These are phyloP conservation scores for Gracilaria domingensis DNA, from an alignment of 23 red algal genomes.

Conservation along the genomic window DNA sequence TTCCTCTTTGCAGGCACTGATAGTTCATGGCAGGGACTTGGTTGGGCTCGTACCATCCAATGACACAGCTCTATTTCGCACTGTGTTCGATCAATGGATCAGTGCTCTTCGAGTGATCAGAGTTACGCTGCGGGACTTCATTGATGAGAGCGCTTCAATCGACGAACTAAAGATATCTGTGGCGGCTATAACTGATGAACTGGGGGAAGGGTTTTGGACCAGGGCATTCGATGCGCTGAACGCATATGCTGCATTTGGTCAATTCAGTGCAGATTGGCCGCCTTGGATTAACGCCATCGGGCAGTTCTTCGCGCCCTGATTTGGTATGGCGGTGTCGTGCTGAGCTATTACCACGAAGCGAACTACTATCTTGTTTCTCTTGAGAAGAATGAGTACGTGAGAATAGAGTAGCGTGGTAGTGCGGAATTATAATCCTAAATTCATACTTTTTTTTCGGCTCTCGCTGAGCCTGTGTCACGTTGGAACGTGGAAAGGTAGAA, in stretches of 20 bases:
- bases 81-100: not conserved
- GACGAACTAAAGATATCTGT: not conserved
- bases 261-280: slow-evolving; percentile 2
- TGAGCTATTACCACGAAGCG: too few species aligned
- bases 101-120: slow-evolving; percentile 12
- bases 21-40: not conserved
- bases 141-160: not conserved
- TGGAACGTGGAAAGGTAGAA: too few species aligned
- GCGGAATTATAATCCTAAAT: too few species aligned
- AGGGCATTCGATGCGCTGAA: not conserved
- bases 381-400: too few species aligned
- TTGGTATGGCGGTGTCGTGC: not conserved
- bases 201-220: not conserved
- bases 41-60: not conserved
- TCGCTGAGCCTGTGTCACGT: too few species aligned
- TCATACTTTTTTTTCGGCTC: too few species aligned
- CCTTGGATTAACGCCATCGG: slow-evolving; percentile 8
- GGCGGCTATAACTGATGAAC: not conserved
- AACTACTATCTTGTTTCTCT: too few species aligned
- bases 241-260: slow-evolving; percentile 7
- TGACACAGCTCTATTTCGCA: not conserved
- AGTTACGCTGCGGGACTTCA: not conserved
- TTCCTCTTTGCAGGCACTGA: not conserved
- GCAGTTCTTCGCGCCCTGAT: not conserved
- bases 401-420: too few species aligned